Percentiles rank a stretch among this genome's conserved stretches.
Conservation (phyloP, 345 rosid genomes). For the Physaria fendleri region DNA sequence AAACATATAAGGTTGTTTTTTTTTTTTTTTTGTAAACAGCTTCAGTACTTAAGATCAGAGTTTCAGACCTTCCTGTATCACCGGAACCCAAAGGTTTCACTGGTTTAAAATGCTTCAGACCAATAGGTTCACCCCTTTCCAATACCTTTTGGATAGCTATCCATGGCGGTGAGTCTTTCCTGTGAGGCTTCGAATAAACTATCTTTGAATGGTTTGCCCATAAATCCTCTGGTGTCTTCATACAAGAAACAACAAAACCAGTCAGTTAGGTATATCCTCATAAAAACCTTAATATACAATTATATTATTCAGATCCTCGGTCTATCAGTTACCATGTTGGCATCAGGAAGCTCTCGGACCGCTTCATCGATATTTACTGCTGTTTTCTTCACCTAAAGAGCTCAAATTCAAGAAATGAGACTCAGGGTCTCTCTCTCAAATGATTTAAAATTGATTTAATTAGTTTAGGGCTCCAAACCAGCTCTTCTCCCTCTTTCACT, state of each 20-base stretch:
- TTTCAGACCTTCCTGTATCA: constrained; percentile 86
- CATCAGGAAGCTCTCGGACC: constrained; percentile 90
- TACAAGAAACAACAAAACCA: background rate
- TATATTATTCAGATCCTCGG: background rate
- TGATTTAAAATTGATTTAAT: background rate
- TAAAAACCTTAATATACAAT: constrained; percentile 7
- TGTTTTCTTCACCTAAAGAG: constrained; percentile 66
- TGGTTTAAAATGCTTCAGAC: constrained; percentile 76
- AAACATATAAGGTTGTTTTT: background rate
- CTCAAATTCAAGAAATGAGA: background rate
- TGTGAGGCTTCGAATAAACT: constrained; percentile 83
- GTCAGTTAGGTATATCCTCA: background rate
- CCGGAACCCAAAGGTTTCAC: constrained; percentile 91
- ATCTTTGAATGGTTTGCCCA: constrained; percentile 82
- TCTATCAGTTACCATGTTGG: constrained; percentile 56
- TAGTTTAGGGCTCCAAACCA: constrained; percentile 36
- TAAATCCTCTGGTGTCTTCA: constrained; percentile 89
- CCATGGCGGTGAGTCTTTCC: constrained; percentile 70
- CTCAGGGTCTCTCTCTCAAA: background rate
- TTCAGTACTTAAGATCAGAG: background rate
- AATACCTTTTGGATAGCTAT: constrained; percentile 69
- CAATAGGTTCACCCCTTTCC: constrained; percentile 63
- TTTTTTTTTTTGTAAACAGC: background rate
- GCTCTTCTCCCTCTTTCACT: constrained; percentile 59
- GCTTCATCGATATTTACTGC: constrained; percentile 91